phyloP scores from a whole-genome alignment of 352 stramenopile genomes.

The Globisporangium alternatum region DNA sequence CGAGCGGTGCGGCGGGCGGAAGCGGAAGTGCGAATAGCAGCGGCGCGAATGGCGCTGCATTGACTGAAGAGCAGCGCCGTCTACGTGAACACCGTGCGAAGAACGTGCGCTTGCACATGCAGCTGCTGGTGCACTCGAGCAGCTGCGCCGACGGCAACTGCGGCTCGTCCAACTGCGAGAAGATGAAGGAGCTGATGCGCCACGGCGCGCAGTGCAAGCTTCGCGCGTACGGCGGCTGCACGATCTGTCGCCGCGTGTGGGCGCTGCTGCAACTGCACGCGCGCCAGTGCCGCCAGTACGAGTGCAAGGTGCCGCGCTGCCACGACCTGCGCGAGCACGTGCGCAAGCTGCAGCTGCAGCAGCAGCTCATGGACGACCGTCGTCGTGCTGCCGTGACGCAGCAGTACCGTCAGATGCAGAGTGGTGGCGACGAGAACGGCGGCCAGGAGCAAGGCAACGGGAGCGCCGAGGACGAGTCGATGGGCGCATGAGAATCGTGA shows the following conservation, averaged over 20 bases:
- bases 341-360: slow-evolving; percentile 94
- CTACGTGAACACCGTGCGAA: slow-evolving; percentile 87
- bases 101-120: slow-evolving; percentile 97
- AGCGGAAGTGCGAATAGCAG: slow-evolving; percentile 12
- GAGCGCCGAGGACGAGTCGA: slow-evolving; percentile 29
- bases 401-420: slow-evolving; percentile 85
- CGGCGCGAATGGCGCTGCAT: slow-evolving; percentile 19
- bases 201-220: slow-evolving; percentile 94
- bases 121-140: slow-evolving; percentile 96
- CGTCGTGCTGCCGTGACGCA: slow-evolving; percentile 87
- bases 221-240: slow-evolving; percentile 91
- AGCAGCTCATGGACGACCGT: slow-evolving; percentile 98
- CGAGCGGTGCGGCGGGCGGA: slow-evolving; percentile 33
- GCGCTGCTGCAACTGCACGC: slow-evolving; percentile 97
- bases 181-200: slow-evolving; percentile 98
- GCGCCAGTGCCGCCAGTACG: slow-evolving; percentile 91
- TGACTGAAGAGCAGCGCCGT: slow-evolving; percentile 66
- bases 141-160: slow-evolving; percentile 92
- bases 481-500: slow-evolving; percentile 17
- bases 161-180: slow-evolving; percentile 95
- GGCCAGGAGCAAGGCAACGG: slow-evolving; percentile 7
- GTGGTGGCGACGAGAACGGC: slow-evolving; percentile 9
- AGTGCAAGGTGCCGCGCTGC: slow-evolving; percentile 96
- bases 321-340: slow-evolving; percentile 95
- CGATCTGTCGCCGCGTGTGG: slow-evolving; percentile 96